These are phyloP conservation scores for Saccharomycopsis sp. DNA, from an alignment of 805 yeast genomes.

Conservation along the genomic window DNA sequence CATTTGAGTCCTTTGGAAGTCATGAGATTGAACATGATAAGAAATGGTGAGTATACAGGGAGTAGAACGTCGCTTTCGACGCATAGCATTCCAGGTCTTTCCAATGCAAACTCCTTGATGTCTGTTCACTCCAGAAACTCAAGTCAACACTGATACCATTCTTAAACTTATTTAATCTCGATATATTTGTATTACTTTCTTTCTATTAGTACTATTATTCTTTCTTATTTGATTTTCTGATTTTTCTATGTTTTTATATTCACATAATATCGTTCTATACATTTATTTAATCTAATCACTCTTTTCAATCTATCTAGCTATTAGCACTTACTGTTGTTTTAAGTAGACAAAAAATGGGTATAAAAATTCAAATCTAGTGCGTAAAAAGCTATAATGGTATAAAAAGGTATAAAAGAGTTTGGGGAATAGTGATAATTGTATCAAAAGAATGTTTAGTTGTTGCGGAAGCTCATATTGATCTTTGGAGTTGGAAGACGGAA, in stretches of 20 bases:
- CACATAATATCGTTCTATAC: no score
- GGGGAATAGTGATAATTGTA: no score
- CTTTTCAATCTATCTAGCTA: no score
- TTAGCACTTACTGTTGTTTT: no score
- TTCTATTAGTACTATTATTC: conserved; percentile 7
- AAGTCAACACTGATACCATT: background rate
- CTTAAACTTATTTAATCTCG: background rate
- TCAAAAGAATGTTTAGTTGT: background rate
- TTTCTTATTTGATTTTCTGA: background rate
- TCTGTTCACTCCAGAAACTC: conserved; percentile 18
- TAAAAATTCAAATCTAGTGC: no score
- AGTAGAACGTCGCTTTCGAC: conserved; percentile 34
- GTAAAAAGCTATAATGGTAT: no score
- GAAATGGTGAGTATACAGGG: conserved; percentile 18
- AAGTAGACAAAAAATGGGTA: no score
- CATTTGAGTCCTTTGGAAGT: conserved; percentile 13
- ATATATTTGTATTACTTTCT: background rate
- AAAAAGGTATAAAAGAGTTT: no score
- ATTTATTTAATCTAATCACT: no score
- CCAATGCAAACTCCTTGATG: conserved; percentile 42
- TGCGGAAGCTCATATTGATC: conserved; percentile 11
- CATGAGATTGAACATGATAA: conserved; percentile 19
- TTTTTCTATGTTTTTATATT: conserved; percentile 1
- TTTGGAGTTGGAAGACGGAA: conserved; percentile 20
- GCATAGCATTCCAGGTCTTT: conserved; percentile 43